A percentile compares a stretch with the other conserved stretches of the same genome.
Evolutionary conservation across 768 basidiomycete species (phyloP).

Genomic region (Rhodotorula diobovata): DNA sequence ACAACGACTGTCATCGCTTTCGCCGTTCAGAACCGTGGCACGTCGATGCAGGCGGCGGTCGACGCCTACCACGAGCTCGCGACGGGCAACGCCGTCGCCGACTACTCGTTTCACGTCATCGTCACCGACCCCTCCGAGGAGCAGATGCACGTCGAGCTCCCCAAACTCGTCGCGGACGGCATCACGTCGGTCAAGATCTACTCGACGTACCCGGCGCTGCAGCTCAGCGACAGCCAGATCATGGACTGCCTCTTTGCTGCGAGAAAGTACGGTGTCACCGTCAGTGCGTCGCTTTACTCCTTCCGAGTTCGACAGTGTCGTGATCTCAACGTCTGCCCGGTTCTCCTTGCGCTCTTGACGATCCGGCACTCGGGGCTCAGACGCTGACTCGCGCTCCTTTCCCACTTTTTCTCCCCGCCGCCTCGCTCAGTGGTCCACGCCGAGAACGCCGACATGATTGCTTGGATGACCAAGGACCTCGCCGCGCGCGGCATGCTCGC

Average conservation of each 20-base stretch:
- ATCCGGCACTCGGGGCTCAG: too few relatives aligned
- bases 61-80: conserved; percentile 47
- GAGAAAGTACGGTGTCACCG: conserved; percentile 44
- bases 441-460: conserved; percentile 47
- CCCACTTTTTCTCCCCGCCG: neutral
- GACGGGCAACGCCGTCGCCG: conserved; percentile 44
- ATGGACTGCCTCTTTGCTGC: conserved; percentile 47
- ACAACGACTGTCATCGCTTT: conserved; percentile 50
- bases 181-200: conserved; percentile 47
- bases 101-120: conserved; percentile 49
- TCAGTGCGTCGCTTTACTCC: conserved; percentile 22
- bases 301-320: too few relatives aligned
- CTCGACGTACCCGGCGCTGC: conserved; percentile 48
- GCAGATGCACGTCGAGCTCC: conserved; percentile 47
- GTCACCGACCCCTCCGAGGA: conserved; percentile 47
- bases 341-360: too few relatives aligned
- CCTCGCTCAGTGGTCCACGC: conserved; percentile 43
- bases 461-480: conserved; percentile 45
- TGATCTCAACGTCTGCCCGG: too few relatives aligned
- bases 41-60: conserved; percentile 44
- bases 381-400: neutral
- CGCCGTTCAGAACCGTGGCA: conserved; percentile 45
- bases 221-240: conserved; percentile 47
- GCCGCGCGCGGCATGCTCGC: conserved; percentile 42
- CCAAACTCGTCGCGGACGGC: conserved; percentile 47